phyloP scores from a whole-genome alignment of 768 basidiomycete species.

The Auriculariales sp. region DNA sequence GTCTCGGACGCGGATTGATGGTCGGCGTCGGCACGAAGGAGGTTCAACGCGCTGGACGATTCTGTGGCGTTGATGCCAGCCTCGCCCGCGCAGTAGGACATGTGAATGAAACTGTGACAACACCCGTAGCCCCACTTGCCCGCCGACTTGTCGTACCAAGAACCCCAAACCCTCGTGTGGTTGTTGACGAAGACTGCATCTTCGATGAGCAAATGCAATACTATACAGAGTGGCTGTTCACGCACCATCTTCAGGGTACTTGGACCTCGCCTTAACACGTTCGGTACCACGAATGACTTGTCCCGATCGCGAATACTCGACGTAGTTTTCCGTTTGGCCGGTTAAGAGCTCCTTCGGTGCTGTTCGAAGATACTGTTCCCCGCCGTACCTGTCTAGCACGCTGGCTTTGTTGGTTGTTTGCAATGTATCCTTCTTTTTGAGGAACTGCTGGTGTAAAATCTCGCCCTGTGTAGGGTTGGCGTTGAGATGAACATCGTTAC shows the following conservation, averaged over 20 bases:
- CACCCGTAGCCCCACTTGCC: conserved; percentile 88
- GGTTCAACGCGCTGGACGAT: conserved; percentile 59
- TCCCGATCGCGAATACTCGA: conserved; percentile 90
- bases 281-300: conserved; percentile 86
- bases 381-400: conserved; percentile 87
- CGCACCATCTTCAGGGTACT: conserved; percentile 93
- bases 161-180: conserved; percentile 95
- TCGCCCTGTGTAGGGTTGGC: conserved; percentile 95
- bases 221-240: conserved; percentile 7
- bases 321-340: conserved; percentile 94
- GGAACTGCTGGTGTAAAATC: conserved; percentile 80
- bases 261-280: conserved; percentile 71
- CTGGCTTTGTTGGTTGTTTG: conserved; percentile 81
- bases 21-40: conserved; percentile 23
- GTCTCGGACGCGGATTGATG: conserved; percentile 20
- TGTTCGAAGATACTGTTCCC: conserved; percentile 78
- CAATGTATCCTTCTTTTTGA: conserved; percentile 80
- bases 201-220: background rate
- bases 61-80: conserved; percentile 67
- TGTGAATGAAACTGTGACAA: conserved; percentile 74
- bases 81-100: conserved; percentile 84
- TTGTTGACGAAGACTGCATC: conserved; percentile 73
- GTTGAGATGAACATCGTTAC: conserved; percentile 90
- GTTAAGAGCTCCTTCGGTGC: conserved; percentile 86
- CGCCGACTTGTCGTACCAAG: conserved; percentile 64